phyloP scores from a whole-genome alignment of 2,329 filamentous ascomycete genomes.

The Pseudogymnoascus sp. region DNA sequence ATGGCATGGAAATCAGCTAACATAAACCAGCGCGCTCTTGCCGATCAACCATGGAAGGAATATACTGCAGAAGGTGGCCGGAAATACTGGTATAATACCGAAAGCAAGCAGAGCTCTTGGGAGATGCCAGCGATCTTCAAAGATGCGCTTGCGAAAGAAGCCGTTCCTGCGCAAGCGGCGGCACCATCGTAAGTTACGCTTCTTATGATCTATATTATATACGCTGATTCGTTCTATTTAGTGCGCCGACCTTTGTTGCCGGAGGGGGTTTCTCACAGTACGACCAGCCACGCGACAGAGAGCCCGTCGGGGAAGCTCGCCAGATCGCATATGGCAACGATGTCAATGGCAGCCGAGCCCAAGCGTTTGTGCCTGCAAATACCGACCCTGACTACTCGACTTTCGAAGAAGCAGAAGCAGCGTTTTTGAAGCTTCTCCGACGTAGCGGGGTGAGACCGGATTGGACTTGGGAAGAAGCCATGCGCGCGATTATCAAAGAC shows the following conservation, averaged over 20 bases:
- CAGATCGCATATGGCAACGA: constrained; percentile 53
- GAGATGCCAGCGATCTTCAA: constrained; percentile 83
- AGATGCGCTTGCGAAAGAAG: constrained; percentile 58
- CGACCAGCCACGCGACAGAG: constrained; percentile 31
- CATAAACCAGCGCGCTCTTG: constrained; percentile 59
- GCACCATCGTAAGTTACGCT: constrained; percentile 33
- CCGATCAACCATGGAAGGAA: constrained; percentile 85
- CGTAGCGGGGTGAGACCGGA: constrained; percentile 81
- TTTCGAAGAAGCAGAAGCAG: constrained; percentile 82
- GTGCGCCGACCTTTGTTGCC: constrained; percentile 35
- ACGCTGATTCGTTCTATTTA: constrained; percentile 15
- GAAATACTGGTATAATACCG: constrained; percentile 93
- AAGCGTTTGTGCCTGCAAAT: constrained; percentile 54
- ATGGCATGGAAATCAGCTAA: constrained; percentile 16
- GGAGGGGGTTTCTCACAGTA: constrained; percentile 33
- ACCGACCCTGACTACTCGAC: constrained; percentile 73
- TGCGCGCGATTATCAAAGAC: constrained; percentile 80
- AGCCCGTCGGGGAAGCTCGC: constrained; percentile 45
- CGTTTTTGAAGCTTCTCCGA: constrained; percentile 84
- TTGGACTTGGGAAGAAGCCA: constrained; percentile 86
- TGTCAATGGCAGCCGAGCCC: constrained; percentile 39
- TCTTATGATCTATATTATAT: background rate
- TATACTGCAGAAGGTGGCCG: constrained; percentile 79
- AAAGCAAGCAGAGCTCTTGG: constrained; percentile 90
- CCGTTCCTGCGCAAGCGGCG: constrained; percentile 34